Evolutionary conservation across 2,329 filamentous ascomycete species (phyloP).

Genomic region (Claviceps maximensis): DNA sequence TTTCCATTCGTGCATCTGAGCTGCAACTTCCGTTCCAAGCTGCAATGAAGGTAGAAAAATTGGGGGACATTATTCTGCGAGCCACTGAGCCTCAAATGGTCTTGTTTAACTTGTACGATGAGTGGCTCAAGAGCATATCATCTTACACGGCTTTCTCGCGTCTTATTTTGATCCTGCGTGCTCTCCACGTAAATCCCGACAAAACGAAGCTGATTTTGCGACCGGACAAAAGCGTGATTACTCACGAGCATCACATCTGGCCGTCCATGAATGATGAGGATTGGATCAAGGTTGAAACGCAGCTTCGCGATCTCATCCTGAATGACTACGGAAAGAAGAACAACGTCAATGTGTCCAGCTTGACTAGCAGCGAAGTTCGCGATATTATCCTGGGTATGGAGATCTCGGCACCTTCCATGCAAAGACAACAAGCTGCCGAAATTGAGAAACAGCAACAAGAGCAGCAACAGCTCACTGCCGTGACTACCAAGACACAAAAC

Average conservation of each 20-base stretch:
- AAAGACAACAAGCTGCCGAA: constrained; percentile 94
- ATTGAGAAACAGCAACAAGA: constrained; percentile 99
- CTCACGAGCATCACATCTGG: constrained; percentile 98
- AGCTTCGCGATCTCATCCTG: constrained; percentile 85
- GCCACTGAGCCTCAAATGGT: constrained; percentile 99
- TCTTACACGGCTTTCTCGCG: constrained; percentile 98
- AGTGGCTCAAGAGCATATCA: constrained; percentile 97
- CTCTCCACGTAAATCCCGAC: constrained; percentile 93
- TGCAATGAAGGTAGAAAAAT: constrained; percentile 98
- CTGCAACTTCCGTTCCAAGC: constrained; percentile 96
- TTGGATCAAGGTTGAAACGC: constrained; percentile 99
- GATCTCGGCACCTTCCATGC: constrained; percentile 93
- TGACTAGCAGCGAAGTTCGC: constrained; percentile 92
- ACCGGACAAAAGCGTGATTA: constrained; percentile 96
- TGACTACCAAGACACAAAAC: constrained; percentile 97
- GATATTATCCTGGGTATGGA: constrained; percentile 99
- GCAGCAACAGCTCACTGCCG: constrained; percentile 88
- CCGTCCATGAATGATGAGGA: constrained; percentile 87
- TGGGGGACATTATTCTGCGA: constrained; percentile 96
- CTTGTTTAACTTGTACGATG: constrained; percentile 95
- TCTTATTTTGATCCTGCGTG: constrained; percentile 82
- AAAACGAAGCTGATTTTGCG: constrained; percentile 94
- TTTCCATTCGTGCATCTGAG: constrained; percentile 94
- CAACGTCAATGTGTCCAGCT: constrained; percentile 94
- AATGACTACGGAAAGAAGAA: constrained; percentile 99